Conservation (phyloP, 2,329 filamentous ascomycete species). For the Fusarium marasasianum region DNA sequence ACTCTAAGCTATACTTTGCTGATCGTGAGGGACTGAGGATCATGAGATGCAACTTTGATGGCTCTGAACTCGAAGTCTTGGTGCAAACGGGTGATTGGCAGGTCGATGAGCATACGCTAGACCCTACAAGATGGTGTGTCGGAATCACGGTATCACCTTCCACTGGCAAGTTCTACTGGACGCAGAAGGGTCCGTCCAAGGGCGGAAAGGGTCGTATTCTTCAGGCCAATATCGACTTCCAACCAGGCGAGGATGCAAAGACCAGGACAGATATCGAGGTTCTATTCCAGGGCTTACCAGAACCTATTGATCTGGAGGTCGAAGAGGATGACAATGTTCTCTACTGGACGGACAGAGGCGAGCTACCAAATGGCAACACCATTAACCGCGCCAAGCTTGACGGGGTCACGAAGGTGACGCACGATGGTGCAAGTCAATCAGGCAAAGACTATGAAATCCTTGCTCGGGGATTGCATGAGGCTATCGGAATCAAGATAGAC, state of each 20-base stretch:
- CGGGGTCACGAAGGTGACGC: accelerated
- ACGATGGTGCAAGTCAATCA: accelerated
- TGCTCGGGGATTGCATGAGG: background rate
- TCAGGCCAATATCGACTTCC: background rate
- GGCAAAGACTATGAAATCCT: background rate
- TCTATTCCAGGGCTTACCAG: background rate
- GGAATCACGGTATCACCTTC: background rate
- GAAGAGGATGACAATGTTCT: background rate
- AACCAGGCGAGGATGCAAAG: background rate
- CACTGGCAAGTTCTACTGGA: background rate
- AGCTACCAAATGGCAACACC: background rate
- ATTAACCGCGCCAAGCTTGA: background rate
- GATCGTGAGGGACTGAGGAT: conserved; percentile 5
- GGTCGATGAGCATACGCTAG: background rate
- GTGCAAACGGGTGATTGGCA: background rate
- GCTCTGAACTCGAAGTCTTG: background rate
- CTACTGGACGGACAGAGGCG: conserved; percentile 6
- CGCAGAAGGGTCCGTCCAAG: background rate
- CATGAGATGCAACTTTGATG: background rate
- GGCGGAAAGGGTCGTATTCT: background rate
- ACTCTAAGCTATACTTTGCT: background rate
- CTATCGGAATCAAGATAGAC: background rate
- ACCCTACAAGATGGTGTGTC: background rate
- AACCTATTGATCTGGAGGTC: background rate
- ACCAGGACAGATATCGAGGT: background rate